Conservation (phyloP, 257 asterid species). For the Parsonsia alboflavescens region DNA sequence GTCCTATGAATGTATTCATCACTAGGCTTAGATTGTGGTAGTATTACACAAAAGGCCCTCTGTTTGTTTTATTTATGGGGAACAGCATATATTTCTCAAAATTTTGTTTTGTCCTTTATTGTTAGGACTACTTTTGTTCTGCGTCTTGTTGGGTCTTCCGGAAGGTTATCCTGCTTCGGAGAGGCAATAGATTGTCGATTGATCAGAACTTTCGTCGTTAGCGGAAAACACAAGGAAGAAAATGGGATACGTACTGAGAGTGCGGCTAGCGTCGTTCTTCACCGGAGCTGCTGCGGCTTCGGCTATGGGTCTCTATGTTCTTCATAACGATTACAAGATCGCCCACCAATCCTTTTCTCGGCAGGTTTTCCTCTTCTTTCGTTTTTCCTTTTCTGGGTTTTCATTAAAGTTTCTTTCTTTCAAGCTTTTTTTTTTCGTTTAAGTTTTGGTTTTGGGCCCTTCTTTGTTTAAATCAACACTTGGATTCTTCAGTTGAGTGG, state of each 20-base stretch:
- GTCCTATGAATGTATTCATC: constrained; percentile 14
- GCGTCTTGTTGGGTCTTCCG: background rate
- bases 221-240: constrained; percentile 1
- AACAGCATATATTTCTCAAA: background rate
- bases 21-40: background rate
- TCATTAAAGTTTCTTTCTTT: constrained; percentile 1
- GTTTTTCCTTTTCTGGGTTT: background rate
- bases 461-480: background rate
- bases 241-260: constrained; percentile 84
- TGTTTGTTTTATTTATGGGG: too few species aligned
- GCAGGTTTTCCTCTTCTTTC: constrained; percentile 39
- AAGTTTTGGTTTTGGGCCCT: background rate
- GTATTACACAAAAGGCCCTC: background rate
- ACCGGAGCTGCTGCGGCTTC: constrained; percentile 86
- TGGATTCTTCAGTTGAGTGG: background rate
- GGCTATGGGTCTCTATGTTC: constrained; percentile 61
- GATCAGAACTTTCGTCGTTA: background rate
- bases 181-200: background rate
- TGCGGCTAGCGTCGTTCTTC: constrained; percentile 83
- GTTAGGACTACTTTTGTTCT: too few species aligned
- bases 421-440: background rate
- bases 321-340: constrained; percentile 64
- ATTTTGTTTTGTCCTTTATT: too few species aligned
- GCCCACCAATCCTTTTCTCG: constrained; percentile 60
- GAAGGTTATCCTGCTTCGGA: too few species aligned